These are phyloP conservation scores for Coemansia sp. DNA, from an alignment of 192 early-diverging fungal genomes.

Conservation along the genomic window DNA sequence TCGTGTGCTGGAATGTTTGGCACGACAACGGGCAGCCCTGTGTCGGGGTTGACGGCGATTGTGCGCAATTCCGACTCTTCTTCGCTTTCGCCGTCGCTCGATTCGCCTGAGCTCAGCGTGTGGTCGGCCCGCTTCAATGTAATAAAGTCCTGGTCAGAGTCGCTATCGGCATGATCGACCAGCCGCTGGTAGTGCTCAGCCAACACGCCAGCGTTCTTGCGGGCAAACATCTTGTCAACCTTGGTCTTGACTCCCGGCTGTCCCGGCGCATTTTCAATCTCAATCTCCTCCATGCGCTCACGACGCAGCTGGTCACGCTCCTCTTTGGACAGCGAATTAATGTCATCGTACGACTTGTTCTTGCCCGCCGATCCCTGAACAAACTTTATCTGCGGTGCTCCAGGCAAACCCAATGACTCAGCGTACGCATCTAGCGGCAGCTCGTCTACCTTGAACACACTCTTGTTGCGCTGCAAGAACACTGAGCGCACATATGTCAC, in stretches of 20 bases:
- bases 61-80: constrained; percentile 52
- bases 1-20: constrained; percentile 47
- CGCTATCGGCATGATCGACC: constrained; percentile 59
- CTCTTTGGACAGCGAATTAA: constrained; percentile 45
- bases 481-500: constrained; percentile 93
- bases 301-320: constrained; percentile 31
- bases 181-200: constrained; percentile 89
- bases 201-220: constrained; percentile 87
- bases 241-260: constrained; percentile 60
- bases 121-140: constrained; percentile 82
- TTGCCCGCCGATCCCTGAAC: constrained; percentile 61
- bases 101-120: constrained; percentile 58
- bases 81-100: constrained; percentile 37
- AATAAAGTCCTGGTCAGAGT: constrained; percentile 73
- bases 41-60: constrained; percentile 34
- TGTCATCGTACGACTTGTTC: constrained; percentile 65
- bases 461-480: constrained; percentile 88
- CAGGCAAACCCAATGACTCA: constrained; percentile 86
- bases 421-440: constrained; percentile 88
- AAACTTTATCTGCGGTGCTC: constrained; percentile 94
- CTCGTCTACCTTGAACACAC: constrained; percentile 80
- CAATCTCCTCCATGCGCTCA: constrained; percentile 25
- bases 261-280: constrained; percentile 19
- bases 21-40: constrained; percentile 34
- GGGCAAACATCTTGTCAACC: constrained; percentile 88